A percentile compares a stretch with the other conserved stretches of the same genome.
These are phyloP conservation scores for Herpotrichia juniperi DNA, from an alignment of 2,329 filamentous ascomycete species.

Conservation along the genomic window DNA sequence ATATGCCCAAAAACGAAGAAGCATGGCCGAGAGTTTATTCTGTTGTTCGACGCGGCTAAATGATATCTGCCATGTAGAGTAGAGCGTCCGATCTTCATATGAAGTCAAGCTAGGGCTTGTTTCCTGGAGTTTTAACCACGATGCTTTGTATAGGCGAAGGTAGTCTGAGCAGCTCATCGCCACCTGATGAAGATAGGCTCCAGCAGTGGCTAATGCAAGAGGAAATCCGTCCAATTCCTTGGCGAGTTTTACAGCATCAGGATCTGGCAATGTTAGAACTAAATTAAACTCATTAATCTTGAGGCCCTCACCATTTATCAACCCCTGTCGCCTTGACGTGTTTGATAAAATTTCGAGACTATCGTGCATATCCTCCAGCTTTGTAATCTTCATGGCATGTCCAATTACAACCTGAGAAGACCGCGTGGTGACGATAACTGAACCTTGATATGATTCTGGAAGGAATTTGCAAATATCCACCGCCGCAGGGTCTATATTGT, in stretches of 20 bases:
- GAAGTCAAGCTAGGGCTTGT: slow-evolving; percentile 27
- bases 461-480: slow-evolving; percentile 33
- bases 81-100: slow-evolving; percentile 35
- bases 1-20: slow-evolving; percentile 50
- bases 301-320: slow-evolving; percentile 35
- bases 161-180: slow-evolving; percentile 46
- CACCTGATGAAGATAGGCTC: slow-evolving; percentile 48
- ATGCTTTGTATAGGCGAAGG: slow-evolving; percentile 45
- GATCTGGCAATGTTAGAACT: slow-evolving; percentile 22
- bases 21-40: slow-evolving; percentile 33
- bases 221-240: slow-evolving; percentile 11
- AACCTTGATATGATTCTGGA: slow-evolving; percentile 42
- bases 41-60: slow-evolving; percentile 42
- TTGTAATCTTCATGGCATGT: slow-evolving; percentile 36
- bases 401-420: slow-evolving; percentile 40
- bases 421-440: slow-evolving; percentile 50
- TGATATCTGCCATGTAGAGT: slow-evolving; percentile 46
- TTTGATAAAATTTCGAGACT: slow-evolving; percentile 41
- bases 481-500: slow-evolving; percentile 16
- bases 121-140: slow-evolving; percentile 44
- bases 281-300: too few species aligned
- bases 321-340: slow-evolving; percentile 23
- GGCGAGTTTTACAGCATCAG: slow-evolving; percentile 20
- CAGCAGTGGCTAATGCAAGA: slow-evolving; percentile 6
- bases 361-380: slow-evolving; percentile 37